Conservation (phyloP, 2,329 filamentous ascomycete genomes). For the Ceratocystis eucalypticola region DNA sequence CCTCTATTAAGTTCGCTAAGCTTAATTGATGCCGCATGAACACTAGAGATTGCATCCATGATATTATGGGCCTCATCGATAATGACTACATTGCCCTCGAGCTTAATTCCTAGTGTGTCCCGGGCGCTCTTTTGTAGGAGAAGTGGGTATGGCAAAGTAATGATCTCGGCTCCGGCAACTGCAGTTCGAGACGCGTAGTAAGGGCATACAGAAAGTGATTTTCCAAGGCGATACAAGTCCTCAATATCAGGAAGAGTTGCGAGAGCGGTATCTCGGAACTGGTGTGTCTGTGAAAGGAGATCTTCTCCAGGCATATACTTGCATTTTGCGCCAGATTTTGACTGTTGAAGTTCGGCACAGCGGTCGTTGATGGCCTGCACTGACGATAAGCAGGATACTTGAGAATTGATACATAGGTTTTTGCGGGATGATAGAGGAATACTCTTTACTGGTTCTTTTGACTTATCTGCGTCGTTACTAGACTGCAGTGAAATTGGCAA, state of each 20-base stretch:
- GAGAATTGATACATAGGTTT: constrained; percentile 77
- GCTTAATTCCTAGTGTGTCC: constrained; percentile 71
- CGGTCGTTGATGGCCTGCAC: constrained; percentile 82
- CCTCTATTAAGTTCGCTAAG: constrained; percentile 60
- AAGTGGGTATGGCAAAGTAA: constrained; percentile 85
- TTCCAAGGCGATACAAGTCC: constrained; percentile 67
- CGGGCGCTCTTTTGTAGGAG: constrained; percentile 75
- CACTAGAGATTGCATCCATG: constrained; percentile 83
- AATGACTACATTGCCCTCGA: constrained; percentile 83
- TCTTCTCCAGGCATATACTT: constrained; percentile 66
- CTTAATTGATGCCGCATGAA: constrained; percentile 67
- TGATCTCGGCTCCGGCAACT: constrained; percentile 72
- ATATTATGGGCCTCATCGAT: constrained; percentile 97
- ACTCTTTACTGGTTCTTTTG: constrained; percentile 50
- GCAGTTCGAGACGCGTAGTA: constrained; percentile 90
- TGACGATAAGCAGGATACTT: constrained; percentile 56
- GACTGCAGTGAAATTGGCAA: constrained; percentile 35
- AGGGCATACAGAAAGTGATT: constrained; percentile 68
- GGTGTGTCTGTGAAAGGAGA: constrained; percentile 53
- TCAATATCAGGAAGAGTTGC: constrained; percentile 88
- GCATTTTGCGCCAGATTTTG: constrained; percentile 52
- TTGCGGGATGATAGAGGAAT: constrained; percentile 75
- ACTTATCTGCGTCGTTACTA: constrained; percentile 5
- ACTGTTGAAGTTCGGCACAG: constrained; percentile 78
- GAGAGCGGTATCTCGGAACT: constrained; percentile 73